These are phyloP conservation scores for Euryodendron excelsum DNA, from an alignment of 148 eudicot species.

Conservation along the genomic window DNA sequence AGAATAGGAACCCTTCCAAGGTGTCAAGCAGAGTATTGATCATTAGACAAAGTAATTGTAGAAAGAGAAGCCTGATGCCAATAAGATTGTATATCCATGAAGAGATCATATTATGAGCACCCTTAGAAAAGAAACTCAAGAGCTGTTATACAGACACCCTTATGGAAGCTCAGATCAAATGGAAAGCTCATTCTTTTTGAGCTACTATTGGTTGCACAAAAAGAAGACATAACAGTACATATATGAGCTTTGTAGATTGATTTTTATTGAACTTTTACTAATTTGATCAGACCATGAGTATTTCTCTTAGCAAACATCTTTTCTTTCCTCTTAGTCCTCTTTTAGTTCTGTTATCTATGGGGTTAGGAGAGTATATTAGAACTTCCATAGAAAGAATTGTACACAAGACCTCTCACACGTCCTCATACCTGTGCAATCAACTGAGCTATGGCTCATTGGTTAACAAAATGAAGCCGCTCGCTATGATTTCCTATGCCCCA, in stretches of 20 bases:
- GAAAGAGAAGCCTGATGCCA: no score
- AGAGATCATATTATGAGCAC: background rate
- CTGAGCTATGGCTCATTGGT: no score
- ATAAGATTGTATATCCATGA: background rate
- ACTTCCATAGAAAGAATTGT: background rate
- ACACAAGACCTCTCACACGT: background rate
- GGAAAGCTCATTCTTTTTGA: background rate
- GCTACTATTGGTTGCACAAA: background rate
- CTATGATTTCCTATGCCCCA: no score
- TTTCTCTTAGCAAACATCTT: background rate
- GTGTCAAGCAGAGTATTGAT: background rate
- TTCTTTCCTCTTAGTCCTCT: background rate
- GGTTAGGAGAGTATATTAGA: background rate
- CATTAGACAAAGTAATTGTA: no score
- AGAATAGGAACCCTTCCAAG: background rate
- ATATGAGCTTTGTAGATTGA: background rate
- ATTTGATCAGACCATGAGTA: no score
- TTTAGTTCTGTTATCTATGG: background rate
- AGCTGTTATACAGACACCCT: background rate
- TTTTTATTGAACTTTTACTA: no score
- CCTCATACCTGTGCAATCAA: no score
- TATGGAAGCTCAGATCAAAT: background rate
- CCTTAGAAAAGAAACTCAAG: background rate
- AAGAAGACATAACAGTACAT: background rate
- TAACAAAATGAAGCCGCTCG: no score